phyloP scores from a whole-genome alignment of 306 rosid genomes.

The Acmispon strigosus region DNA sequence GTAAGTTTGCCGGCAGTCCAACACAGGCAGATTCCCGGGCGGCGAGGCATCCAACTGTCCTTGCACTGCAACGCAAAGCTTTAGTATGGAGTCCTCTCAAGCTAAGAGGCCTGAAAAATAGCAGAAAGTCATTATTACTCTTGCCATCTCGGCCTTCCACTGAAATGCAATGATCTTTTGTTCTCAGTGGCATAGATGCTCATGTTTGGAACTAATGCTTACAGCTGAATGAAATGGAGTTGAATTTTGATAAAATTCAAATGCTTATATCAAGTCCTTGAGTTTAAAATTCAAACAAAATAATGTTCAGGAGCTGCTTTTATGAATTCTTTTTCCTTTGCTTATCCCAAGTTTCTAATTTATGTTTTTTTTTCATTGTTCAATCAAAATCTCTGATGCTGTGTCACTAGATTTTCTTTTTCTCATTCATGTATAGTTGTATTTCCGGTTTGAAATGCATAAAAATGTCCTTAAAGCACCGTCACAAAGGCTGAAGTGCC shows the following conservation, averaged over 20 bases:
- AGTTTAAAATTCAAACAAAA: background rate
- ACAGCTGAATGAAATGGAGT: background rate
- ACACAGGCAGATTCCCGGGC: conserved; percentile 28
- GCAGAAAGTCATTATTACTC: conserved; percentile 55
- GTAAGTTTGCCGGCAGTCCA: conserved; percentile 82
- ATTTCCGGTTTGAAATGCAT: no score
- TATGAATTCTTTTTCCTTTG: no score
- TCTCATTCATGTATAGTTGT: no score
- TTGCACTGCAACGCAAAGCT: conserved; percentile 57
- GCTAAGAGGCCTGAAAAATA: conserved; percentile 40
- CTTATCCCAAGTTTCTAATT: no score
- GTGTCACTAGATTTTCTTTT: no score
- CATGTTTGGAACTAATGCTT: background rate
- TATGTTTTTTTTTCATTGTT: no score
- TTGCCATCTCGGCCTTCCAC: conserved; percentile 41
- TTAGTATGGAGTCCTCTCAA: conserved; percentile 79
- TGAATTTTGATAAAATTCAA: background rate
- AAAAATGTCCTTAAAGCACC: no score
- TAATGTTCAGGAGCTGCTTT: background rate
- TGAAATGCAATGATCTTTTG: conserved; percentile 35
- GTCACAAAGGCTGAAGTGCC: no score
- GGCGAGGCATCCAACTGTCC: conserved; percentile 32
- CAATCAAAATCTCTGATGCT: no score
- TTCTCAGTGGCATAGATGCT: background rate
- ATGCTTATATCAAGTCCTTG: background rate